These are phyloP conservation scores for Bauhinia variegata DNA, from an alignment of 306 rosid genomes.

Conservation along the genomic window DNA sequence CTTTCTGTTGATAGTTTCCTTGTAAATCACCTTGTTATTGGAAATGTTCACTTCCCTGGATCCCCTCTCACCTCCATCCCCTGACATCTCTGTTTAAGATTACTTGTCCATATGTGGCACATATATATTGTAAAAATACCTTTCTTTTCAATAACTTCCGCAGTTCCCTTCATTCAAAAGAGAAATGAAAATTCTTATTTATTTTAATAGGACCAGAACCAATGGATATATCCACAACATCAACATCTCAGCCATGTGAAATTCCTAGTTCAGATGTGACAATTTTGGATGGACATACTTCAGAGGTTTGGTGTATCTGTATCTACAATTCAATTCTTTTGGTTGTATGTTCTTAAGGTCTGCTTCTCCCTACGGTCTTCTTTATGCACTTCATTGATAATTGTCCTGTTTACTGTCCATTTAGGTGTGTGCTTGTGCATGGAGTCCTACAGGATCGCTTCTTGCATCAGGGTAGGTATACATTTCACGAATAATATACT, in stretches of 20 bases:
- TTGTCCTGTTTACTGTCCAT: constrained; percentile 38
- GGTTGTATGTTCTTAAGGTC: background rate
- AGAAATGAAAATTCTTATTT: constrained; percentile 30
- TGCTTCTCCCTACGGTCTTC: constrained; percentile 22
- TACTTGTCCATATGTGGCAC: constrained; percentile 20
- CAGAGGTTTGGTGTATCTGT: constrained; percentile 80
- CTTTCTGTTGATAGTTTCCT: background rate
- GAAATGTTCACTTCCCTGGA: constrained; percentile 3
- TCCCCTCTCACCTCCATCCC: background rate
- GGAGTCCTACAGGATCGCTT: constrained; percentile 94
- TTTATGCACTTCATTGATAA: constrained; percentile 20
- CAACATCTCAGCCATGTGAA: constrained; percentile 67
- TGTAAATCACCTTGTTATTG: constrained; percentile 9
- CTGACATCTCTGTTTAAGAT: constrained; percentile 7
- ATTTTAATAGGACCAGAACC: constrained; percentile 66
- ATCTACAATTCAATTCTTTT: constrained; percentile 23
- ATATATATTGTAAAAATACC: background rate
- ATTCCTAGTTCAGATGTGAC: constrained; percentile 80
- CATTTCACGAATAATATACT: constrained; percentile 22
- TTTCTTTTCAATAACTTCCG: constrained; percentile 21
- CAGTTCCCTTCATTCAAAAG: constrained; percentile 28
- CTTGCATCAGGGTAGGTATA: constrained; percentile 89
- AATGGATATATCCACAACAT: constrained; percentile 67
- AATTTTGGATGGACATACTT: constrained; percentile 91
- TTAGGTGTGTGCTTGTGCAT: constrained; percentile 97